Conservation (phyloP, 495 filamentous ascomycete genomes). For the Sporormia fimetaria region DNA sequence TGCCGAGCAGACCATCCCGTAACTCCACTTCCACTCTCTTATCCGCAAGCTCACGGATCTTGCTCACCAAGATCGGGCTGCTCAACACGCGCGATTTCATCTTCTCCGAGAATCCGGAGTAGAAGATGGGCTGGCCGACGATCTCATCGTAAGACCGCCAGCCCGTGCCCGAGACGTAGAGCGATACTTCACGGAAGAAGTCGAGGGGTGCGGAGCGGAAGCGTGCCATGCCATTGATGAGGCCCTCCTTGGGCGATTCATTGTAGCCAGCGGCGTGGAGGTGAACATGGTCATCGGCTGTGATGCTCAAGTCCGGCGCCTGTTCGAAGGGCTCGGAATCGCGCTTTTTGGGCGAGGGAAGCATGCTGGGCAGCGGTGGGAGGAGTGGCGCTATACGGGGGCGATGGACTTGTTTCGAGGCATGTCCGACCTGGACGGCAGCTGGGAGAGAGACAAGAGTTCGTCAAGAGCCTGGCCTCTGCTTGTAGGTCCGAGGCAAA, state of each 20-base stretch:
- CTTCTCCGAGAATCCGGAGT: slow-evolving; percentile 77
- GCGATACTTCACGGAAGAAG: slow-evolving; percentile 82
- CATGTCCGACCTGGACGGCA: too few relatives aligned
- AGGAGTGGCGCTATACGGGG: too few relatives aligned
- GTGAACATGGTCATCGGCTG: slow-evolving; percentile 59
- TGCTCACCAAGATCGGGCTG: slow-evolving; percentile 60
- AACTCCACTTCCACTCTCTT: slow-evolving; percentile 62
- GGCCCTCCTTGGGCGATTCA: slow-evolving; percentile 48
- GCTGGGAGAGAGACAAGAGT: too few relatives aligned
- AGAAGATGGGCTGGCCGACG: slow-evolving; percentile 88
- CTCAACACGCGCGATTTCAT: slow-evolving; percentile 68
- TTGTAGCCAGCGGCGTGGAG: slow-evolving; percentile 69
- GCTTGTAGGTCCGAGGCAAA: too few relatives aligned
- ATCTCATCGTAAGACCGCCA: slow-evolving; percentile 89
- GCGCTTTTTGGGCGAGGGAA: slow-evolving; percentile 5
- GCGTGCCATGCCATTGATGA: slow-evolving; percentile 71
- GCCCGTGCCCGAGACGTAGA: slow-evolving; percentile 79
- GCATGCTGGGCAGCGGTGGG: too few relatives aligned
- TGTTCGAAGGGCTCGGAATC: slow-evolving; percentile 30
- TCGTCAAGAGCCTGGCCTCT: too few relatives aligned
- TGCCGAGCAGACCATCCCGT: slow-evolving; percentile 56
- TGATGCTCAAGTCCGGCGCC: slow-evolving; percentile 73
- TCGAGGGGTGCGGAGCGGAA: slow-evolving; percentile 63
- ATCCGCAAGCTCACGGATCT: slow-evolving; percentile 66
- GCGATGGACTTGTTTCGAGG: too few relatives aligned